Percentiles rank a stretch among this genome's conserved stretches.
Conservation (phyloP, 345 rosid genomes). For the Erodium maritimum region DNA sequence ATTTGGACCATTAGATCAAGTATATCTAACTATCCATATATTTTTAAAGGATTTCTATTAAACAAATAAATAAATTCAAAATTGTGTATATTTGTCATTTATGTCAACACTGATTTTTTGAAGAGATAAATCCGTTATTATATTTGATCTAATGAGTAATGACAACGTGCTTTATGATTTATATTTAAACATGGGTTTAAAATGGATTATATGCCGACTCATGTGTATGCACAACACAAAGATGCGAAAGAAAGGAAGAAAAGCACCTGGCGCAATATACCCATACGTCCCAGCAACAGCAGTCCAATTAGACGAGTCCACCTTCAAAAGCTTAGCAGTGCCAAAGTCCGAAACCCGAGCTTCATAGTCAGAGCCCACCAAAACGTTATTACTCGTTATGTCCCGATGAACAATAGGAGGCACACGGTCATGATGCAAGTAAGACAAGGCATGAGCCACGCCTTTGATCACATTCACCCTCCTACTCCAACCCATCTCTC, state of each 20-base stretch:
- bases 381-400: conserved; percentile 16
- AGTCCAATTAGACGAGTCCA: conserved; percentile 13
- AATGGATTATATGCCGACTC: too few relatives aligned
- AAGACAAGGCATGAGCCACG: conserved; percentile 2
- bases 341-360: conserved; percentile 16
- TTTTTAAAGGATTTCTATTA: too few relatives aligned
- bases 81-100: too few relatives aligned
- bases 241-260: not conserved
- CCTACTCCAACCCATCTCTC: conserved; percentile 15
- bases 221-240: too few relatives aligned
- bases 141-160: too few relatives aligned
- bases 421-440: conserved; percentile 16
- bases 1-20: too few relatives aligned
- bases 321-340: conserved; percentile 7
- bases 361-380: conserved; percentile 14
- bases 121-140: too few relatives aligned
- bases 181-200: too few relatives aligned
- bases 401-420: conserved; percentile 17
- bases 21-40: too few relatives aligned
- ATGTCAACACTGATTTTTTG: too few relatives aligned
- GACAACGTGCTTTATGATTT: too few relatives aligned
- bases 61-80: too few relatives aligned
- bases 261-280: conserved; percentile 21
- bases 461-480: conserved; percentile 11
- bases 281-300: conserved; percentile 14